A percentile compares a stretch with the other conserved stretches of the same genome.
Conservation (phyloP, 257 asterid species). For the Scutellaria barbata region DNA sequence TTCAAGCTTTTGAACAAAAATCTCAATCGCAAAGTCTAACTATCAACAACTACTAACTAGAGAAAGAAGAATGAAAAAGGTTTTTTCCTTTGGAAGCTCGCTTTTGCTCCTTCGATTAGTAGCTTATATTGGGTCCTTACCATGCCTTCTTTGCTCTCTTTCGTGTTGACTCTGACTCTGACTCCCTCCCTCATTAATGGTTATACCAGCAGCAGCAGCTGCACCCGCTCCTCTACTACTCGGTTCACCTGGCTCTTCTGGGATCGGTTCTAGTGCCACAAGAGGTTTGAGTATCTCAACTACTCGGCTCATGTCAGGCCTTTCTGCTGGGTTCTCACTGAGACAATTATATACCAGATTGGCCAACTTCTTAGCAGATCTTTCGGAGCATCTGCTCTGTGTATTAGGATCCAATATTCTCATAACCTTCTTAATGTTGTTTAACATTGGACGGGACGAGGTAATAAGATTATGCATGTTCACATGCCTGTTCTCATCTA, state of each 20-base stretch:
- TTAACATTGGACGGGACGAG: conserved; percentile 80
- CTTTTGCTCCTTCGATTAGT: conserved; percentile 58
- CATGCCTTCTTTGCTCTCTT: conserved; percentile 42
- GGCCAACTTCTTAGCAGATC: conserved; percentile 73
- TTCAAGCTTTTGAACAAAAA: conserved; percentile 16
- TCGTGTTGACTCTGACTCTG: conserved; percentile 11
- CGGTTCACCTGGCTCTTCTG: conserved; percentile 44
- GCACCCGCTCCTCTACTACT: too few relatives aligned
- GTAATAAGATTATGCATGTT: conserved; percentile 82
- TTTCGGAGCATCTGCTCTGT: conserved; percentile 78
- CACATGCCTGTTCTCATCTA: conserved; percentile 91
- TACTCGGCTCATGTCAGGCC: conserved; percentile 87
- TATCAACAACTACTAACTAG: conserved; percentile 2
- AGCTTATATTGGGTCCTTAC: conserved; percentile 25
- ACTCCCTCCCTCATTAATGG: conserved; percentile 61
- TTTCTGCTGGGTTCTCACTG: conserved; percentile 84
- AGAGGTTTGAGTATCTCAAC: conserved; percentile 82
- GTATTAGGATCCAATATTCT: conserved; percentile 80
- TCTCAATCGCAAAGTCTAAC: conserved; percentile 12
- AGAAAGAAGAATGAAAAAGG: conserved; percentile 47
- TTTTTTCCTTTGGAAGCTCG: conserved; percentile 60
- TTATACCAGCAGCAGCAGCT: too few relatives aligned
- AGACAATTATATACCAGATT: conserved; percentile 83
- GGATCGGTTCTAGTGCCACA: conserved; percentile 53
- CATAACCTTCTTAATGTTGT: conserved; percentile 67